Percentiles rank a stretch among this genome's conserved stretches.
These are phyloP conservation scores for Ophiostoma fasciatum DNA, from an alignment of 2,329 filamentous ascomycete genomes.

Conservation along the genomic window DNA sequence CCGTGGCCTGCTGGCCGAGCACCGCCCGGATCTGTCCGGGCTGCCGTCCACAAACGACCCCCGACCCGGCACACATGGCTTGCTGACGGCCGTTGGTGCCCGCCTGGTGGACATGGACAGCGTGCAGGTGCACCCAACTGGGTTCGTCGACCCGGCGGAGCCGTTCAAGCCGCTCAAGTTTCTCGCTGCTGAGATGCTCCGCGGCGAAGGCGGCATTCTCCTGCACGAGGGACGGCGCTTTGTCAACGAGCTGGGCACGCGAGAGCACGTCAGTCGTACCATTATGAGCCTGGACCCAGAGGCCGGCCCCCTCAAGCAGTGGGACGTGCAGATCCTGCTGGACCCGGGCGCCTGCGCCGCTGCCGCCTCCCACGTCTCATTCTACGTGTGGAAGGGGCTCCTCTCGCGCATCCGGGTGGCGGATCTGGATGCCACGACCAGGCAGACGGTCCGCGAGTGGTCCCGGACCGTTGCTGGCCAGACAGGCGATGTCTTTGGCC, in stretches of 20 bases:
- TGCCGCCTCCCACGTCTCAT: slow-evolving; percentile 95
- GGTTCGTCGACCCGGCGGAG: slow-evolving; percentile 95
- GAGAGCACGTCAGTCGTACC: slow-evolving; percentile 98
- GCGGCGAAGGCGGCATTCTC: slow-evolving; percentile 92
- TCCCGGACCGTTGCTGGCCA: slow-evolving; percentile 90
- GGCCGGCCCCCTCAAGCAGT: slow-evolving; percentile 21
- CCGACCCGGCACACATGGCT: slow-evolving; percentile 48
- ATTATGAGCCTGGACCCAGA: slow-evolving; percentile 34
- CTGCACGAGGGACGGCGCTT: slow-evolving; percentile 86
- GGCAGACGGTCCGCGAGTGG: slow-evolving; percentile 83
- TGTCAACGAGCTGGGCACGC: slow-evolving; percentile 94
- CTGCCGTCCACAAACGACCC: slow-evolving; percentile 73
- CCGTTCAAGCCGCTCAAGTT: slow-evolving; percentile 97
- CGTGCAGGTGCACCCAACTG: slow-evolving; percentile 96
- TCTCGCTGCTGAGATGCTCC: slow-evolving; percentile 91
- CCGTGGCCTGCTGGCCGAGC: slow-evolving; percentile 79
- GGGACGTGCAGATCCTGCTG: slow-evolving; percentile 89
- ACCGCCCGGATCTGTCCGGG: slow-evolving; percentile 82
- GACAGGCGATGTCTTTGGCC: slow-evolving; percentile 88
- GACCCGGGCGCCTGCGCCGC: slow-evolving; percentile 98
- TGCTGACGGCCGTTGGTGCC: slow-evolving; percentile 68
- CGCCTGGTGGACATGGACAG: slow-evolving; percentile 99
- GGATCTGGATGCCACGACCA: slow-evolving; percentile 75
- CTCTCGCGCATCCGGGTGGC: slow-evolving; percentile 98
- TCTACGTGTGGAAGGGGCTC: slow-evolving; percentile 93